Base-by-base conservation (phyloP, 768 basidiomycete genomes). In the Dioszegia crocea region DNA sequence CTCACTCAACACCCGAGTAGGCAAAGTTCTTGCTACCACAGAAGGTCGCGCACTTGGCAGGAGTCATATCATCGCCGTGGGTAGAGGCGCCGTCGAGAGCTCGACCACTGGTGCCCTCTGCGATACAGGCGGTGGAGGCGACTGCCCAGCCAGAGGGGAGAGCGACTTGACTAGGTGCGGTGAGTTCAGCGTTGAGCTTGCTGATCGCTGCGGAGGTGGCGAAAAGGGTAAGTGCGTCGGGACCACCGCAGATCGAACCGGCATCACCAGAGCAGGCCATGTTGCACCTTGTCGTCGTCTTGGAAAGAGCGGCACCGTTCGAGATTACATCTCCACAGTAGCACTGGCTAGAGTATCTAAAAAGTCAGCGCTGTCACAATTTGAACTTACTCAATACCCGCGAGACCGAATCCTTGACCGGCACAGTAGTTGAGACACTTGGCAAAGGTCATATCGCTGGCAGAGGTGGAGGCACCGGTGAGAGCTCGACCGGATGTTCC, bases 251-350 rank as follows among this genome's bases (percentile, higher is more conserved):
- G 17, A 54, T 57, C 27, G 48, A 30, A 0, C 21, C n/a, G 6
- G 40, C 19, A 31, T 60, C 54, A 14, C 69, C 63, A 14, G 41
- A 45, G 51, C 63, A 64, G 23, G 59, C 40, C 57, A 61, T 60
- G 53, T 48, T 56, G 49, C 62, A 63, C 21, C 39, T 45, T 3
- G 49, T 46, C 5, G 62, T 40, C 0, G 67, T 66, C 29, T 50
- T 36, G 16, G 57, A 36, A 12, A 61, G 41, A 3, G 63, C 52
- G 29, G 71, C 67, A 29, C 65, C 65, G 47, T 65, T 65, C 36
- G 48, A 40, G 12, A 72, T 51, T n/a, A 56, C 19, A 48, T 62
- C 60, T 19, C 67, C 71, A 56, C 71, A 72, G 58, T 59, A 65
- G 46, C 71, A 72, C 45, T 69, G 55, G 16, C 31, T 30, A 33